A percentile compares a stretch with the other conserved stretches of the same genome.
Evolutionary conservation across 106 monocot species (phyloP).

Genomic region (Phalaenopsis equestris): DNA sequence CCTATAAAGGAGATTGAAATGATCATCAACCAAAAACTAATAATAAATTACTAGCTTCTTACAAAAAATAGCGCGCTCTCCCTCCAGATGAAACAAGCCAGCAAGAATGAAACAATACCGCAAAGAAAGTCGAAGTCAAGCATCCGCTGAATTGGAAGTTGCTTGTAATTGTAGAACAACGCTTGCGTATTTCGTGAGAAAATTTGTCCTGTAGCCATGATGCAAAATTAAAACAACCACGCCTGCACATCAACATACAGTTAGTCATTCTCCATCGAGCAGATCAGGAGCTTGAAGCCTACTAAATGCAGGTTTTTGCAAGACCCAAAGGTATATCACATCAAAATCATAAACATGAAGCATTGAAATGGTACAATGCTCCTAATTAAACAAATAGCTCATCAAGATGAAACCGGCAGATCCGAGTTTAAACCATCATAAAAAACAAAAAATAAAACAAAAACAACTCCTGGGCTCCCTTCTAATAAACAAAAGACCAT

Average conservation of each 20-base stretch:
- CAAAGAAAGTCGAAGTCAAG: slow-evolving; percentile 98
- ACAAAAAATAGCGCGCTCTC: background rate
- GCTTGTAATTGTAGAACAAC: slow-evolving; percentile 96
- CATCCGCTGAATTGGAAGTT: slow-evolving; percentile 96
- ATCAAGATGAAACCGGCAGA: background rate
- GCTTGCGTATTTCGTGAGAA: slow-evolving; percentile 83
- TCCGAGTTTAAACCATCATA: background rate
- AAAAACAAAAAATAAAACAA: background rate
- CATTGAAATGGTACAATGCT: background rate
- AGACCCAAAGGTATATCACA: background rate
- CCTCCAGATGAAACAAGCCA: background rate
- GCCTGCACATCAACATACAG: slow-evolving; percentile 19
- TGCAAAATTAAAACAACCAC: slow-evolving; percentile 7
- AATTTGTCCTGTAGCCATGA: slow-evolving; percentile 85
- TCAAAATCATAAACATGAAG: background rate
- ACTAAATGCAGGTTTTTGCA: background rate
- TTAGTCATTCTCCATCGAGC: background rate
- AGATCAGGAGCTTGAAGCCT: background rate
- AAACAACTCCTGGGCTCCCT: background rate
- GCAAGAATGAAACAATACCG: slow-evolving; percentile 32
- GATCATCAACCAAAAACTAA: background rate
- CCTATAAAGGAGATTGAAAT: slow-evolving; percentile 30
- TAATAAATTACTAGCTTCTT: background rate
- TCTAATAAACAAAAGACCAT: no score
- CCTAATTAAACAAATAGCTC: background rate